Conservation (phyloP, 2,329 filamentous ascomycete species). For the Coleophoma eucalyptorum region DNA sequence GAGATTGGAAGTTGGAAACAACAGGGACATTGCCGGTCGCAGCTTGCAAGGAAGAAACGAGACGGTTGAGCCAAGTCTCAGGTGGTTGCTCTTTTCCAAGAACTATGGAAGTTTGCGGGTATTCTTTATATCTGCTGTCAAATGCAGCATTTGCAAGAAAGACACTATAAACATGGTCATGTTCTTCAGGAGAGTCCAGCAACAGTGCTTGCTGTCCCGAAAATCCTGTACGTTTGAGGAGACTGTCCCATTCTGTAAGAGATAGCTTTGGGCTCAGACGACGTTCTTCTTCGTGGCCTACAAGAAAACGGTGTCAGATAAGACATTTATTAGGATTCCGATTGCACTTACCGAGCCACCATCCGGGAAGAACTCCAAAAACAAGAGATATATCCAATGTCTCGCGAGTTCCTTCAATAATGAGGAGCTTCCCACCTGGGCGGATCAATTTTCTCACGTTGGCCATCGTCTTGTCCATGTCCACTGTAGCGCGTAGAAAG, state of each 20-base stretch:
- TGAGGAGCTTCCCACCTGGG: constrained; percentile 22
- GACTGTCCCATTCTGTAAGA: constrained; percentile 7
- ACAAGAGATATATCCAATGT: constrained; percentile 4
- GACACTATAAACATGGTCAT: neutral
- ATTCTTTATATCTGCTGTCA: neutral
- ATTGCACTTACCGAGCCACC: constrained; percentile 7
- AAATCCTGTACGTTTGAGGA: constrained; percentile 10
- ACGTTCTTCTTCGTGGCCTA: constrained; percentile 12
- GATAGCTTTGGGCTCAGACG: constrained; percentile 9
- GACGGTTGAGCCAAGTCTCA: neutral
- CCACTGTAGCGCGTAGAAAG: constrained; percentile 19
- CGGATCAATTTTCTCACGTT: constrained; percentile 23
- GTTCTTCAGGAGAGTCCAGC: constrained; percentile 2
- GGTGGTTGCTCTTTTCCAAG: neutral
- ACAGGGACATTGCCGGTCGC: neutral
- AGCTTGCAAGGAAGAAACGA: neutral
- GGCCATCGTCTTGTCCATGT: constrained; percentile 17
- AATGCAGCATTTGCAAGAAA: neutral
- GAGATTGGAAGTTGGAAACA: neutral
- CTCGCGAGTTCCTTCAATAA: constrained; percentile 17
- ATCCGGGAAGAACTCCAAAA: constrained; percentile 12
- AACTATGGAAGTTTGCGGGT: neutral
- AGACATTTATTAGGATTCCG: neutral
- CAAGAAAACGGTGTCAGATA: neutral
- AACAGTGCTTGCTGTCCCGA: constrained; percentile 9